phyloP scores from a whole-genome alignment of 2,329 filamentous ascomycete genomes.

The Fusarium camptoceras region DNA sequence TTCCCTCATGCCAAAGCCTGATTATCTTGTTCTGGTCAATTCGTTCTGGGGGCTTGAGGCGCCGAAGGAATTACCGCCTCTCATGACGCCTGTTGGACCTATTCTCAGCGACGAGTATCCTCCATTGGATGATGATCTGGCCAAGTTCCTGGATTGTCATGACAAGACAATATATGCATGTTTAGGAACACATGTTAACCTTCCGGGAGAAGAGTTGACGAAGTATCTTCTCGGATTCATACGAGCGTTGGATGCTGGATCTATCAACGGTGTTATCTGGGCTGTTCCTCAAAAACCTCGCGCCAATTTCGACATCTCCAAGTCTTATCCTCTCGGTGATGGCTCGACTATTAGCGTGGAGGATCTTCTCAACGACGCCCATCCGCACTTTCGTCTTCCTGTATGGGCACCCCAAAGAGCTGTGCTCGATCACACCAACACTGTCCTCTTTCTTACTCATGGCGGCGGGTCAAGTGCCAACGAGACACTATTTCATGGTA shows the following conservation, averaged over 20 bases:
- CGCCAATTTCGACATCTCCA: conserved; percentile 39
- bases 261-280: conserved; percentile 57
- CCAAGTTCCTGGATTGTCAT: conserved; percentile 50
- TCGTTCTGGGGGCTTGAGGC: conserved; percentile 58
- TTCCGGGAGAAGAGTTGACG: conserved; percentile 47
- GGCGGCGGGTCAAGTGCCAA: conserved; percentile 57
- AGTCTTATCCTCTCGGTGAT: conserved; percentile 24
- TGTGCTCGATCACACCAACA: conserved; percentile 51
- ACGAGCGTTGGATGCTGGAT: conserved; percentile 38
- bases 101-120: conserved; percentile 53
- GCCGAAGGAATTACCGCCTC: conserved; percentile 56
- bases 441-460: conserved; percentile 55
- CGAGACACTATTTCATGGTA: conserved; percentile 56
- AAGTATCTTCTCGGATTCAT: conserved; percentile 51
- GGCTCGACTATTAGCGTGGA: conserved; percentile 12
- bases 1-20: conserved; percentile 50
- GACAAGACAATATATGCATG: conserved; percentile 54
- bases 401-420: conserved; percentile 57
- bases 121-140: conserved; percentile 43
- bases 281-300: conserved; percentile 44
- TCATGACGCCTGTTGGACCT: conserved; percentile 55
- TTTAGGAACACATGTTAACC: conserved; percentile 56
- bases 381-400: conserved; percentile 49
- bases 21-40: conserved; percentile 58
- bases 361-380: conserved; percentile 46